Evolutionary conservation across 768 basidiomycete genomes (phyloP).

Genomic region (Neoboletus magnificus): DNA sequence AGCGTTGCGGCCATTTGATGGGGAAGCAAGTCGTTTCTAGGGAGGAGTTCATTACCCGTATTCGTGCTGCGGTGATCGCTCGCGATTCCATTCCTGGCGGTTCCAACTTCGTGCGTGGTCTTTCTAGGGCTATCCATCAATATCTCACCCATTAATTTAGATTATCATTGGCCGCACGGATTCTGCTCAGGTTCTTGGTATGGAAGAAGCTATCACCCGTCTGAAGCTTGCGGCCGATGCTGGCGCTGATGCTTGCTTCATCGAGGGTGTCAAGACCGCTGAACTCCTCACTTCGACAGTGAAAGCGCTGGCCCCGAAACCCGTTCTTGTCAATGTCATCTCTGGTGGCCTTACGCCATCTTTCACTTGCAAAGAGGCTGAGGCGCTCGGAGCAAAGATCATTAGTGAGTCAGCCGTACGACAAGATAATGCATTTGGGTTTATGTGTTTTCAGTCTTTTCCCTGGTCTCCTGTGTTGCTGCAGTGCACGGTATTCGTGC

Average conservation of each 20-base stretch:
- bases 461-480: constrained; percentile 71
- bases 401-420: constrained; percentile 52
- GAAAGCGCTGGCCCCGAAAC: constrained; percentile 65
- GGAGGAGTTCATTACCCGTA: constrained; percentile 70
- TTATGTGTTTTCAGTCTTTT: constrained; percentile 52
- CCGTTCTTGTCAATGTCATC: constrained; percentile 78
- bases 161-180: constrained; percentile 76
- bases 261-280: constrained; percentile 71
- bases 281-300: constrained; percentile 64
- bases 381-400: constrained; percentile 68
- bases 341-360: constrained; percentile 75
- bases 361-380: constrained; percentile 67
- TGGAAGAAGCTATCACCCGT: constrained; percentile 69
- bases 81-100: constrained; percentile 72
- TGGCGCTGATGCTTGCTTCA: constrained; percentile 80
- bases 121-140: not conserved
- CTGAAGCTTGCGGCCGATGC: constrained; percentile 68
- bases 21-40: constrained; percentile 81
- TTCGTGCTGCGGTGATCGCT: constrained; percentile 74
- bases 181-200: constrained; percentile 73
- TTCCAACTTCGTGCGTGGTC: constrained; percentile 61
- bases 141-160: constrained; percentile 29
- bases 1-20: constrained; percentile 73
- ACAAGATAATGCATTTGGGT: not conserved
- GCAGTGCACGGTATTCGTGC: constrained; percentile 74